Evolutionary conservation across 2,329 filamentous ascomycete genomes (phyloP).

Genomic region (Xylaria sp.): DNA sequence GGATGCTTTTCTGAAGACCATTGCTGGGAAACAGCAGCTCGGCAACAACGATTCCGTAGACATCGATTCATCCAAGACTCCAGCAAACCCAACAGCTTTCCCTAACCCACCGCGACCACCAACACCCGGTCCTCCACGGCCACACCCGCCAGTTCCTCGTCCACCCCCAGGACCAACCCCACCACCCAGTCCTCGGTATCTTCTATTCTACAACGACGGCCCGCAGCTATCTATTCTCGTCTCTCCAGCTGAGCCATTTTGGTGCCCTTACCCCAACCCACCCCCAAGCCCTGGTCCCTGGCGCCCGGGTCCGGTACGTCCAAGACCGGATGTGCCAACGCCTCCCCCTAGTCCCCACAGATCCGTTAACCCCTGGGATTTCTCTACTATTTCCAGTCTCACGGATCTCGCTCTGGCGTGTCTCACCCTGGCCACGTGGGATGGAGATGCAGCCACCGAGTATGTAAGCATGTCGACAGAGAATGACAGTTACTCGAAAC

Average conservation of each 20-base stretch:
- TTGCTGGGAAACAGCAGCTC: conserved; percentile 5
- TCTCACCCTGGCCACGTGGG: conserved; percentile 9
- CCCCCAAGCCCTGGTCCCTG: conserved; percentile 43
- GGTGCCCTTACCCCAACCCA: conserved; percentile 42
- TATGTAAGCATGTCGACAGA: neutral
- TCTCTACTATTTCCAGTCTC: conserved; percentile 3
- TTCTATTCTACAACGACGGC: conserved; percentile 2
- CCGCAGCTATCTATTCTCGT: conserved; percentile 34
- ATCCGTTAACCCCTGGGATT: conserved; percentile 11
- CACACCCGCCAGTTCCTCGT: conserved; percentile 44
- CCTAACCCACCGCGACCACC: conserved; percentile 47
- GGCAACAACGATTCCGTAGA: conserved; percentile 2
- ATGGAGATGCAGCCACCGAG: neutral
- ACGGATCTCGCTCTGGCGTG: conserved; percentile 3
- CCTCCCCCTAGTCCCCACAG: conserved; percentile 47
- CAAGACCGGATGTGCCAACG: conserved; percentile 45
- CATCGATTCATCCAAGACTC: conserved; percentile 10
- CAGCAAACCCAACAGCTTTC: conserved; percentile 26
- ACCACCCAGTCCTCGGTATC: conserved; percentile 46
- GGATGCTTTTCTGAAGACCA: conserved; percentile 7
- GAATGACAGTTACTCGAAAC: neutral
- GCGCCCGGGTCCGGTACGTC: conserved; percentile 44
- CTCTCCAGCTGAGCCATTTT: conserved; percentile 23
- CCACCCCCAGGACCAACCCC: conserved; percentile 47
- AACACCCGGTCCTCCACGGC: conserved; percentile 46